Percentiles rank a stretch among this genome's conserved stretches.
phyloP scores from a whole-genome alignment of 2,329 filamentous ascomycete genomes.

The Curvularia verruculosa region DNA sequence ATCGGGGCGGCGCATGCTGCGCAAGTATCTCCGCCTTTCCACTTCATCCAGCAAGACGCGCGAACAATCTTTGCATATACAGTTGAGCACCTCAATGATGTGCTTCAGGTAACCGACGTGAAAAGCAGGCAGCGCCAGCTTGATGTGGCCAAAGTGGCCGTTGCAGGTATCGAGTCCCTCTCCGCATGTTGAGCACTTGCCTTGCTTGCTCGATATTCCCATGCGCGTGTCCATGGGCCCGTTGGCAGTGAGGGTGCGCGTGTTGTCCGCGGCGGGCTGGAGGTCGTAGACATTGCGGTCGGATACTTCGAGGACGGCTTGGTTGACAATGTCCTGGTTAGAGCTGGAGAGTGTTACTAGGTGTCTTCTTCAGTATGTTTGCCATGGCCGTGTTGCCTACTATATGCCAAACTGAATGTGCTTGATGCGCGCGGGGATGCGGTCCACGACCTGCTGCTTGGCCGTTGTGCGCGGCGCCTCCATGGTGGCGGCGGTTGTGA shows the following conservation, averaged over 20 bases:
- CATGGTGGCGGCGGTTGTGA: constrained; percentile 21
- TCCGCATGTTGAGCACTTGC: constrained; percentile 81
- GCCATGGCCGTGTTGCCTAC: constrained; percentile 51
- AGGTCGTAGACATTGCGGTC: constrained; percentile 93
- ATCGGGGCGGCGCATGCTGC: constrained; percentile 76
- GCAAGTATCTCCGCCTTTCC: constrained; percentile 78
- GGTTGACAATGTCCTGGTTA: constrained; percentile 92
- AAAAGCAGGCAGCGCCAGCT: constrained; percentile 87
- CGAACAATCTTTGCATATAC: constrained; percentile 94
- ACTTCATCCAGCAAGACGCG: constrained; percentile 80
- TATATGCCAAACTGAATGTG: constrained; percentile 94
- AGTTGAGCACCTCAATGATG: constrained; percentile 87
- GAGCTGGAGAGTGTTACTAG: constrained; percentile 62
- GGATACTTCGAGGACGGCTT: constrained; percentile 93
- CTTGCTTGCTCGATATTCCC: constrained; percentile 85
- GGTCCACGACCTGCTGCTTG: constrained; percentile 90
- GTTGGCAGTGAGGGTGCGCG: constrained; percentile 74
- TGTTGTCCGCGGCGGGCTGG: constrained; percentile 64
- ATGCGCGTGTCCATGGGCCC: constrained; percentile 88
- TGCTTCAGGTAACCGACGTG: constrained; percentile 96
- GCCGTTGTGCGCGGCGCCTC: constrained; percentile 46
- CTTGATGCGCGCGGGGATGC: constrained; percentile 87
- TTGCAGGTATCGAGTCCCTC: constrained; percentile 83
- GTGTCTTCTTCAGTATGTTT: background rate
- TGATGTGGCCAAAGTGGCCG: constrained; percentile 93